phyloP scores from a whole-genome alignment of 495 filamentous ascomycete species.

The Penicillium parvum region DNA sequence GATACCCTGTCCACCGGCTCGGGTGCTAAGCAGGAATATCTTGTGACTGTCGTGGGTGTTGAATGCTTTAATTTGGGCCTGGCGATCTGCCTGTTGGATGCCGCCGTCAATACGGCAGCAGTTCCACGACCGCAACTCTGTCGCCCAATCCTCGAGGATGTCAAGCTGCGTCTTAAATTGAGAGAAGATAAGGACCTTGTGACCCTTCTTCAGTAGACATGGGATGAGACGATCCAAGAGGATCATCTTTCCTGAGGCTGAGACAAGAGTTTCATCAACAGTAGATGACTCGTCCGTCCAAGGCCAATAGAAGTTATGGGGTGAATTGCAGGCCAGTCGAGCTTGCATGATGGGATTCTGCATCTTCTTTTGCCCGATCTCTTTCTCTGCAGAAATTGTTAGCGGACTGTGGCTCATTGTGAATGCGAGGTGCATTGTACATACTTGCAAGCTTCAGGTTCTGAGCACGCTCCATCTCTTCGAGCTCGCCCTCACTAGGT shows the following conservation, averaged over 20 bases:
- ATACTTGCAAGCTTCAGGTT: slow-evolving; percentile 76
- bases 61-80: slow-evolving; percentile 78
- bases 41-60: slow-evolving; percentile 66
- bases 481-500: slow-evolving; percentile 46
- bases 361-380: slow-evolving; percentile 87
- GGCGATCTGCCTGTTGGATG: slow-evolving; percentile 76
- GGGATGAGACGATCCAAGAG: slow-evolving; percentile 84
- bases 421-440: slow-evolving; percentile 17
- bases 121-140: slow-evolving; percentile 64
- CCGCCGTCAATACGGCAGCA: slow-evolving; percentile 89
- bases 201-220: slow-evolving; percentile 64
- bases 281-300: slow-evolving; percentile 53
- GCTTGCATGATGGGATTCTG: slow-evolving; percentile 94
- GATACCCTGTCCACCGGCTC: slow-evolving; percentile 93
- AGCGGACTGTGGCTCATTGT: background rate
- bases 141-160: slow-evolving; percentile 81
- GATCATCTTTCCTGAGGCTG: slow-evolving; percentile 90
- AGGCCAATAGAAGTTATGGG: slow-evolving; percentile 96
- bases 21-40: slow-evolving; percentile 82
- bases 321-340: slow-evolving; percentile 84
- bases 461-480: slow-evolving; percentile 62
- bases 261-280: slow-evolving; percentile 75
- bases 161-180: slow-evolving; percentile 95
- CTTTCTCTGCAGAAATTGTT: slow-evolving; percentile 52
- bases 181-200: slow-evolving; percentile 94